Conservation (phyloP, 2,329 filamentous ascomycete genomes). For the Cercospora nicotianae region DNA sequence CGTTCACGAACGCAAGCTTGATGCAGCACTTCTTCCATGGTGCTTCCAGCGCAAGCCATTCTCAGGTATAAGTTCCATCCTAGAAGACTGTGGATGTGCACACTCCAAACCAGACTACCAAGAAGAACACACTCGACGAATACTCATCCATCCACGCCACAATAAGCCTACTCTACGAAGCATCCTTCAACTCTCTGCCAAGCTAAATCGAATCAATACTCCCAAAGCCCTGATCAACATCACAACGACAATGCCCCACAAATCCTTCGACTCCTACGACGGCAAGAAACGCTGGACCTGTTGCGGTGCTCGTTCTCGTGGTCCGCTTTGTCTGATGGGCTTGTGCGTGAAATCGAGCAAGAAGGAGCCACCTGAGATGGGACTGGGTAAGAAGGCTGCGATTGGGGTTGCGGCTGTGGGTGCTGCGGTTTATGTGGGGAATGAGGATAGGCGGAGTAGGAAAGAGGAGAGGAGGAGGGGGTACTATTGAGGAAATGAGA, state of each 20-base stretch:
- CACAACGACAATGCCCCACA: not conserved
- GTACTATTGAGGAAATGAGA: not conserved
- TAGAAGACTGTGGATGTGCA: not conserved
- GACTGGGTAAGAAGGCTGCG: not conserved
- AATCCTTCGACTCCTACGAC: slow-evolving; percentile 1
- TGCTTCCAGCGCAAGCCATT: not conserved
- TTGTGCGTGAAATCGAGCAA: not conserved
- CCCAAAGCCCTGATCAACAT: not conserved
- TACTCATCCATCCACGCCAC: not conserved
- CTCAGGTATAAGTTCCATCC: not conserved
- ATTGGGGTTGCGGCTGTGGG: not conserved
- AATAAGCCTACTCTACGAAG: not conserved
- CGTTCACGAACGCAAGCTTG: not conserved
- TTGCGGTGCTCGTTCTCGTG: slow-evolving; percentile 1
- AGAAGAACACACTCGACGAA: not conserved
- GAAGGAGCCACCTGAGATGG: not conserved
- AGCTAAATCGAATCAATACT: not conserved
- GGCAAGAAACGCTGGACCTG: slow-evolving; percentile 7
- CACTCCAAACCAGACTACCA: not conserved
- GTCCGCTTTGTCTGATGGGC: slow-evolving; percentile 5
- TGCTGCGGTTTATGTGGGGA: not conserved
- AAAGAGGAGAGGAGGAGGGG: not conserved
- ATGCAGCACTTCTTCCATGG: not conserved
- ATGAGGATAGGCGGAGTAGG: not conserved
- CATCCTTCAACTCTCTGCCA: not conserved